phyloP scores from a whole-genome alignment of 257 asterid species.

The Nicotiana attenuata region DNA sequence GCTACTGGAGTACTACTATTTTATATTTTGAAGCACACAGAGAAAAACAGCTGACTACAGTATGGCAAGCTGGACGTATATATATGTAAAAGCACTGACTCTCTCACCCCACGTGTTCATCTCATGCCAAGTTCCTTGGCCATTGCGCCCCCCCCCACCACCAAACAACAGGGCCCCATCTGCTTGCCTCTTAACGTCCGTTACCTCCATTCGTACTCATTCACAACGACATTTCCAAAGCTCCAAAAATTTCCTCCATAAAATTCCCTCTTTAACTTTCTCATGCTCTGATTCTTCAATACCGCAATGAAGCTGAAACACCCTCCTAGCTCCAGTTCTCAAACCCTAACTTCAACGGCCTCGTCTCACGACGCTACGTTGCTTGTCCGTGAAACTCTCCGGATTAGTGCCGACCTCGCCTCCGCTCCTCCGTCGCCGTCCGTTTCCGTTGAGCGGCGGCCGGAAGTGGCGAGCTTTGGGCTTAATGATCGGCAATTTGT shows the following conservation, averaged over 20 bases:
- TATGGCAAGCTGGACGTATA: too few species aligned
- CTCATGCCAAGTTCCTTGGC: too few species aligned
- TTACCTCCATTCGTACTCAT: not conserved
- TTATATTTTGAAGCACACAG: too few species aligned
- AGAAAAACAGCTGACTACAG: too few species aligned
- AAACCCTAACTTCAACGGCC: constrained; percentile 44
- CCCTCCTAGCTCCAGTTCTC: constrained; percentile 55
- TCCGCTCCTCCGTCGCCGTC: constrained; percentile 58
- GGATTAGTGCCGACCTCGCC: constrained; percentile 95
- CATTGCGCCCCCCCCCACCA: too few species aligned
- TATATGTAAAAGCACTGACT: too few species aligned
- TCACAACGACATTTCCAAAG: constrained; percentile 10
- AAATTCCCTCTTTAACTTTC: not conserved
- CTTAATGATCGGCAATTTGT: constrained; percentile 51
- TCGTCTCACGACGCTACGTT: constrained; percentile 61
- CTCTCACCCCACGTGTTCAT: too few species aligned
- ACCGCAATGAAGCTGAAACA: constrained; percentile 63
- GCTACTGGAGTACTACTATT: too few species aligned
- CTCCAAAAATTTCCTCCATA: constrained; percentile 9
- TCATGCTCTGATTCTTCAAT: not conserved
- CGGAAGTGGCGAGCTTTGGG: constrained; percentile 47
- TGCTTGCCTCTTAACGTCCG: not conserved
- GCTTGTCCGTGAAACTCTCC: constrained; percentile 88
- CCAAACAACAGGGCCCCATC: not conserved
- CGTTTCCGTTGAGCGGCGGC: constrained; percentile 10